A percentile compares a stretch with the other conserved stretches of the same genome.
Conservation (phyloP, 169 alveolate species). For the Eimeria acervulina region DNA sequence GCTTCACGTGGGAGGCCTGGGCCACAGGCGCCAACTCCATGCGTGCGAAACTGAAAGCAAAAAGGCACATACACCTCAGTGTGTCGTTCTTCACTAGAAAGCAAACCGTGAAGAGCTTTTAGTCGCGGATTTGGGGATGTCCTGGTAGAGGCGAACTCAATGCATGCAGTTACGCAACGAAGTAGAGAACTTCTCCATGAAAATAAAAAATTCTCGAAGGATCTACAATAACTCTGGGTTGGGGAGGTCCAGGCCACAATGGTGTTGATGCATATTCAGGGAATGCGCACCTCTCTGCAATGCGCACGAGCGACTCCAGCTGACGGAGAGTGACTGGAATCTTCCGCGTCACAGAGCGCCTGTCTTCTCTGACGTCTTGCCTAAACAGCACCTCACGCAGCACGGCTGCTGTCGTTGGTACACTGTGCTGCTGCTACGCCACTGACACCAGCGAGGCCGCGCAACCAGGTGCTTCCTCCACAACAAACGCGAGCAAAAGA, state of each 20-base stretch:
- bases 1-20: conserved; percentile 93
- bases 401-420: not conserved
- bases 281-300: conserved; percentile 82
- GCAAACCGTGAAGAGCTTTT: not conserved
- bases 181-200: not conserved
- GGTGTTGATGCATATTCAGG: not conserved
- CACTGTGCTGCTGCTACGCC: not conserved
- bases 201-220: not conserved
- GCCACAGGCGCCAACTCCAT: conserved; percentile 95
- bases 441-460: not conserved
- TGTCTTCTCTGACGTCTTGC: conserved; percentile 85
- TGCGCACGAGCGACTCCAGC: conserved; percentile 98
- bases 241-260: not conserved
- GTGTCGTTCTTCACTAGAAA: not conserved
- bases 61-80: not conserved
- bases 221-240: not conserved
- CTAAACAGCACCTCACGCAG: not conserved
- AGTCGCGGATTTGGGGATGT: not conserved
- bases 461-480: not conserved
- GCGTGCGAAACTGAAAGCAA: conserved; percentile 90
- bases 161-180: not conserved
- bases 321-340: conserved; percentile 99
- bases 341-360: conserved; percentile 69
- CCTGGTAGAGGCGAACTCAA: not conserved
- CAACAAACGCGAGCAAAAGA: not conserved